Percentiles rank a stretch among this genome's conserved stretches.
These are phyloP conservation scores for Hypoxylon trugodes DNA, from an alignment of 495 filamentous ascomycete species.

Conservation along the genomic window DNA sequence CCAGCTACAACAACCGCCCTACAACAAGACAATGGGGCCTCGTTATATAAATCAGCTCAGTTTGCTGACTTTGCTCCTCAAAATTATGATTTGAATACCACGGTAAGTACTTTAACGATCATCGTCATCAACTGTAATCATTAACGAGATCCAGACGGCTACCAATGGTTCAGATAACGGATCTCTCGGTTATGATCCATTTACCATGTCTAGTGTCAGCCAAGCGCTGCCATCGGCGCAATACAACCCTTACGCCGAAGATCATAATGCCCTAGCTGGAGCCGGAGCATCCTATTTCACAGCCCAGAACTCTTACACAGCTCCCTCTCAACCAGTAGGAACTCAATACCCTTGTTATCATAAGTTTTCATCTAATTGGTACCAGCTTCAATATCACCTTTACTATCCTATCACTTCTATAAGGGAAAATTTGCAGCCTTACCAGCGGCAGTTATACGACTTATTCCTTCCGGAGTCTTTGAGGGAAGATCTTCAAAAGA, in stretches of 20 bases:
- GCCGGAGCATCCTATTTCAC: conserved; percentile 62
- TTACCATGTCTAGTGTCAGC: conserved; percentile 62
- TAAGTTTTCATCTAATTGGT: neutral
- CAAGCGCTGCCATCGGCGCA: conserved; percentile 62
- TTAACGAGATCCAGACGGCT: conserved; percentile 33
- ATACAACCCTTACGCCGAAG: conserved; percentile 73
- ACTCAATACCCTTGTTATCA: neutral
- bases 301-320: conserved; percentile 51
- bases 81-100: conserved; percentile 69
- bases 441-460: conserved; percentile 85
- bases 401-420: conserved; percentile 89
- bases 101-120: conserved; percentile 57
- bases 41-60: conserved; percentile 62
- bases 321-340: conserved; percentile 73
- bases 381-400: conserved; percentile 85
- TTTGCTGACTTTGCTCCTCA: conserved; percentile 83
- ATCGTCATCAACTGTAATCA: neutral
- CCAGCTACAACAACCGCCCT: conserved; percentile 49
- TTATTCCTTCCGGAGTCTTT: conserved; percentile 87
- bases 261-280: conserved; percentile 56
- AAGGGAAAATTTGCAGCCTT: conserved; percentile 76
- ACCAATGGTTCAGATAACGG: conserved; percentile 40
- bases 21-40: conserved; percentile 48
- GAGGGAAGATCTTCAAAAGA: conserved; percentile 88
- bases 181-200: conserved; percentile 64